Percentiles rank a stretch among this genome's conserved stretches.
These are phyloP conservation scores for Boletus subparvulus DNA, from an alignment of 768 basidiomycete genomes.

Conservation along the genomic window DNA sequence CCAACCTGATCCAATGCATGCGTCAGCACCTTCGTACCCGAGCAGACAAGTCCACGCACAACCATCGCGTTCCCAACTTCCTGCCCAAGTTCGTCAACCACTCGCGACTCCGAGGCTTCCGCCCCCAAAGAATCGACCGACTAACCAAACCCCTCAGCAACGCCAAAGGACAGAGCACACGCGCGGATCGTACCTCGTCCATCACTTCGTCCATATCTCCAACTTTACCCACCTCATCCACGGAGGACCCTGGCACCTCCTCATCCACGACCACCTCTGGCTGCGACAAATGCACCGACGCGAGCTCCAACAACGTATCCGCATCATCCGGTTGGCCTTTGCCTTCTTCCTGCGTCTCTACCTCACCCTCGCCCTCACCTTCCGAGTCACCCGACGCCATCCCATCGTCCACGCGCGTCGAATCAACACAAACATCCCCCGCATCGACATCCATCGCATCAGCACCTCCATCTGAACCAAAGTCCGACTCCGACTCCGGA, in stretches of 20 bases:
- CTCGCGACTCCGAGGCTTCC: neutral
- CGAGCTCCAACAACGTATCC: constrained; percentile 24
- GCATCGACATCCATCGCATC: neutral
- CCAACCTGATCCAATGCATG: neutral
- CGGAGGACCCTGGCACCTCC: neutral
- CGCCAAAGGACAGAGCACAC: neutral
- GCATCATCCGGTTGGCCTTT: constrained; percentile 14
- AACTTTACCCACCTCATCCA: neutral
- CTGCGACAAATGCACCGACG: constrained; percentile 23
- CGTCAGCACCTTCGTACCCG: neutral
- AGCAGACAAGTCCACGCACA: constrained; percentile 2
- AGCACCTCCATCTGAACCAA: too few relatives aligned
- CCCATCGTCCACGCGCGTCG: neutral
- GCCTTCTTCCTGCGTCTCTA: neutral
- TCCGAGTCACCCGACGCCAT: neutral
- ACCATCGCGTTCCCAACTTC: neutral
- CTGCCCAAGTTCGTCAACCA: neutral
- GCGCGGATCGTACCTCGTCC: constrained; percentile 11
- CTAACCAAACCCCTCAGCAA: constrained; percentile 8
- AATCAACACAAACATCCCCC: neutral
- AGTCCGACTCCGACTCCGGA: neutral
- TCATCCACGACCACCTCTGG: neutral
- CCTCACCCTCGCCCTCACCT: neutral
- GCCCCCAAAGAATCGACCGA: neutral
- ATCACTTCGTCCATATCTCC: neutral